phyloP scores from a whole-genome alignment of 2,329 filamentous ascomycete species.

The Colletotrichum scovillei region DNA sequence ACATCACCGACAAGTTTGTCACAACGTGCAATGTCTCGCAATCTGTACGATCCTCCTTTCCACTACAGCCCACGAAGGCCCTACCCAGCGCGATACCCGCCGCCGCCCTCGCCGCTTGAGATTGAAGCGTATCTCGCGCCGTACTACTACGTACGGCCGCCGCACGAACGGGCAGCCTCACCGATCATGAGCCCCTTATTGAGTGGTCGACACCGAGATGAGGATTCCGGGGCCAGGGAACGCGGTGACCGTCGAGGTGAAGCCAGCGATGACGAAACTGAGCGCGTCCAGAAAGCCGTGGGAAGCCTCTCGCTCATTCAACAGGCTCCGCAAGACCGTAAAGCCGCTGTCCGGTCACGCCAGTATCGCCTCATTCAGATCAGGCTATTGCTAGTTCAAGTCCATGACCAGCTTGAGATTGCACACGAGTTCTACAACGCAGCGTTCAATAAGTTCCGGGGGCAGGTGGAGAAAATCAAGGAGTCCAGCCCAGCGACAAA shows the following conservation, averaged over 20 bases:
- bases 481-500: slow-evolving; percentile 4
- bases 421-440: slow-evolving; percentile 18
- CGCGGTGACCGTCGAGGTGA: neutral
- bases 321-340: neutral
- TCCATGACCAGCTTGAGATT: slow-evolving; percentile 9
- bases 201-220: neutral
- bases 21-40: neutral
- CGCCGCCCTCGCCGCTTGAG: neutral
- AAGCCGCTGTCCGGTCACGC: neutral
- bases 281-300: neutral
- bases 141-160: neutral
- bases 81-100: neutral
- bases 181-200: neutral
- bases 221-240: neutral
- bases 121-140: neutral
- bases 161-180: neutral
- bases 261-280: neutral
- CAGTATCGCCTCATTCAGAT: slow-evolving; percentile 14
- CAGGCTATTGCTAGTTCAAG: slow-evolving; percentile 15
- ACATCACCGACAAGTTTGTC: neutral
- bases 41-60: neutral
- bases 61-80: neutral
- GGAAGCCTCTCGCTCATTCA: neutral
- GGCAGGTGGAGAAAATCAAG: neutral
- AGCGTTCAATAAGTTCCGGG: neutral